phyloP scores from a whole-genome alignment of 1,284 basidiomycete species.

The Agaricales sp. region DNA sequence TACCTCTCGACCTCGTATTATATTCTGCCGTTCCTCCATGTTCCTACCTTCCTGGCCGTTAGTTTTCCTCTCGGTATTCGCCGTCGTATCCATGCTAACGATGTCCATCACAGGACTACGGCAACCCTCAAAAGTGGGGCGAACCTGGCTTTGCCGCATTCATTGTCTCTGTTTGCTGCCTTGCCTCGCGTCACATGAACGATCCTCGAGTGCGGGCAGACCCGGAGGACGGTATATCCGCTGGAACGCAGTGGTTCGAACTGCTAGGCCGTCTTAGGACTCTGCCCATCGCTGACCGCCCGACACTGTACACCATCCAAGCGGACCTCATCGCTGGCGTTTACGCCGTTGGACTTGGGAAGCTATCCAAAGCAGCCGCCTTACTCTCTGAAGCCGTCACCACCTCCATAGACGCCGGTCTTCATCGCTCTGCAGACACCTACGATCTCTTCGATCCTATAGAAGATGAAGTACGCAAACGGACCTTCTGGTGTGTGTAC shows the following conservation, averaged over 20 bases:
- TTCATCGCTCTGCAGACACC: conserved; percentile 80
- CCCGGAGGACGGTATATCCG: conserved; percentile 69
- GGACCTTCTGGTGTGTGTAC: conserved; percentile 92
- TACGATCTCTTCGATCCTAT: conserved; percentile 84
- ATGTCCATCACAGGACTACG: conserved; percentile 48
- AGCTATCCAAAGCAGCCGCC: conserved; percentile 78
- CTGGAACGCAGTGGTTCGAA: conserved; percentile 87
- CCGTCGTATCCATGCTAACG: not conserved
- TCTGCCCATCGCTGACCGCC: conserved; percentile 77
- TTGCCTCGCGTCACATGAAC: conserved; percentile 84
- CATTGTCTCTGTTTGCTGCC: conserved; percentile 81
- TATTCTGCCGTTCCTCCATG: conserved; percentile 82
- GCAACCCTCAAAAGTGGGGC: conserved; percentile 85
- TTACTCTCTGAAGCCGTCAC: conserved; percentile 78
- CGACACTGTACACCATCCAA: conserved; percentile 84
- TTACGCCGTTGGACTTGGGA: conserved; percentile 80
- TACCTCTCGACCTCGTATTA: conserved; percentile 88
- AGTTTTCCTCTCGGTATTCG: conserved; percentile 21
- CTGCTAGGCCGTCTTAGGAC: conserved; percentile 77
- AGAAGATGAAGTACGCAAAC: conserved; percentile 80
- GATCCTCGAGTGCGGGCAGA: conserved; percentile 79
- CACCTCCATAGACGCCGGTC: conserved; percentile 74
- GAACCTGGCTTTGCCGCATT: conserved; percentile 88
- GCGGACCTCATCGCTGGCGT: conserved; percentile 80
- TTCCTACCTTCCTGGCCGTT: conserved; percentile 77